A percentile compares a stretch with the other conserved stretches of the same genome.
Evolutionary conservation across 495 filamentous ascomycete genomes (phyloP).

Genomic region (Sphaerosporella brunnea): DNA sequence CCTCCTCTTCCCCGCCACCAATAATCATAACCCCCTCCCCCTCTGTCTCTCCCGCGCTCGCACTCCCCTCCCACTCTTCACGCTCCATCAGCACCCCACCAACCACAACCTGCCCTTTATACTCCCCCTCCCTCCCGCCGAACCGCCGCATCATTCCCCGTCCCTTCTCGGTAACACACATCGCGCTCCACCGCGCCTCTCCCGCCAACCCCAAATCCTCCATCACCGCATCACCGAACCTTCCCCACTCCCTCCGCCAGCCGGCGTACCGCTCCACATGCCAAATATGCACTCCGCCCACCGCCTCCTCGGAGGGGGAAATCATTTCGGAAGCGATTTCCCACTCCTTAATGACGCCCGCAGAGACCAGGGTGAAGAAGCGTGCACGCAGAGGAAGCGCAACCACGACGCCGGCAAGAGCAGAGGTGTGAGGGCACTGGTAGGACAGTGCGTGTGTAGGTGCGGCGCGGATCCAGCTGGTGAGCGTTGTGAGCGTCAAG

Average conservation of each 20-base stretch:
- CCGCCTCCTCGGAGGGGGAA: neutral
- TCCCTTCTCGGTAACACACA: neutral
- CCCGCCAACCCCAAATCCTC: neutral
- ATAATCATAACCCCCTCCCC: neutral
- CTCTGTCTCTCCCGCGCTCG: neutral
- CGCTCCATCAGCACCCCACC: neutral
- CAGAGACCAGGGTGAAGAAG: constrained; percentile 6
- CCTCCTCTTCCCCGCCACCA: neutral
- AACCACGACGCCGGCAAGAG: constrained; percentile 12
- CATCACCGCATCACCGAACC: neutral
- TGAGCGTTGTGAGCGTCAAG: constrained; percentile 14
- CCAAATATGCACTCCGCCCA: constrained; percentile 16
- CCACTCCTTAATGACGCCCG: constrained; percentile 17
- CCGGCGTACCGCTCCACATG: constrained; percentile 16
- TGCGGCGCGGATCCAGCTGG: constrained; percentile 10
- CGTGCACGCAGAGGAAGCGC: constrained; percentile 10
- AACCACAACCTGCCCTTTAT: constrained; percentile 1
- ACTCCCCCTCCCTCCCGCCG: neutral
- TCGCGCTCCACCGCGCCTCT: neutral
- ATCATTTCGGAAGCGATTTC: constrained; percentile 13
- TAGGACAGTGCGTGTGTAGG: constrained; percentile 12
- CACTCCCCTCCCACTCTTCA: neutral
- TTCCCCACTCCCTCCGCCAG: constrained; percentile 4
- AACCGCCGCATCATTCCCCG: neutral
- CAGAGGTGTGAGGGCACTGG: neutral